Evolutionary conservation across 1,139 yeast genomes (phyloP), one percentile per base, ranked within the genome.

Genomic region (Suzukiozyma palmioleophila): DNA sequence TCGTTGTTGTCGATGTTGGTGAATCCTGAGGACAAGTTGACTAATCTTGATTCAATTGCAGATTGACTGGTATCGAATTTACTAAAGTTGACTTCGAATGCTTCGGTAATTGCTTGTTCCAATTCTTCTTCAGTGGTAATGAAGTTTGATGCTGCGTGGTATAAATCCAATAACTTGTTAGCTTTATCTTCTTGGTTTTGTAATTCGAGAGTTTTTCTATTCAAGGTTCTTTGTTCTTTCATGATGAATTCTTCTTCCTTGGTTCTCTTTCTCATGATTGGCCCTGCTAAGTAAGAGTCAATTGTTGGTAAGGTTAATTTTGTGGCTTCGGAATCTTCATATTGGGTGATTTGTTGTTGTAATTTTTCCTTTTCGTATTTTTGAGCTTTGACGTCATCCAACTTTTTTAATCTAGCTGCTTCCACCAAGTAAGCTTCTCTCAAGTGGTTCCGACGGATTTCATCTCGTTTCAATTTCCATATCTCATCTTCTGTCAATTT

Each of bases 231-330:
- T 46, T 62, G 66, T 51, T 77, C 72, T 33, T 57, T 50, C 44
- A 83, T 59, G 32, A 73, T 56, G 39, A 68, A 69, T 33, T 59
- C 57, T 57, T 88, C 94, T 52, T 80, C 89, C 27, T 66, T 69
- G 0, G 95, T 83, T 59, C 96, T 75, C 39, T 66, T 75, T 55
- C 84, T 75, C 69, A 89, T 77, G 45, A 88, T 64, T 13, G 90
- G 85, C 3, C 86, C 86, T 29, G 75, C 59, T 47, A 84, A 66
- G 48, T 83, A 72, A 32, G 77, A 71, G 51, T 84, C 90, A 46
- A 89, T 70, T 2, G 96, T 85, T 35, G 96, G 96, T 39, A 87
- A 70, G 1, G 96, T 85, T 51, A 84, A 73, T 51, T 66, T 65
- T 35, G 81, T 73, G 15, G 88, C 81, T 43, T 69, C 72, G 5